These are phyloP conservation scores for Termitomyces sp. DNA, from an alignment of 768 basidiomycete genomes.

Conservation along the genomic window DNA sequence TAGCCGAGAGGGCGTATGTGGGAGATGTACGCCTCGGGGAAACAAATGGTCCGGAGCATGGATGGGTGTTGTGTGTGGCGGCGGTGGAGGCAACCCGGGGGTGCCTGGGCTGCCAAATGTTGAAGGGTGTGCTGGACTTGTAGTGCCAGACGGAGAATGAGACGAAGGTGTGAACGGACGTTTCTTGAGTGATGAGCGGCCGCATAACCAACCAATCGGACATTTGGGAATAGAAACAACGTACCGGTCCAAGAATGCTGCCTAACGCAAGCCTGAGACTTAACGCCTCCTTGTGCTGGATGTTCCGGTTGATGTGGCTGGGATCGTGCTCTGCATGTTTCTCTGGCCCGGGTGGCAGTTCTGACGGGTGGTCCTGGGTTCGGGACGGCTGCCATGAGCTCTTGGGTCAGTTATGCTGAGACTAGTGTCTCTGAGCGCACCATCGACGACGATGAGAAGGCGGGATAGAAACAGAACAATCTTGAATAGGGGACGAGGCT, in stretches of 20 bases:
- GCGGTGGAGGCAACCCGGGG: constrained; percentile 21
- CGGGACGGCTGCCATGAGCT: constrained; percentile 24
- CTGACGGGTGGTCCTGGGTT: constrained; percentile 27
- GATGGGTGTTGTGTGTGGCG: constrained; percentile 16
- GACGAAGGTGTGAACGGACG: constrained; percentile 39
- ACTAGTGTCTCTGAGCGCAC: not conserved
- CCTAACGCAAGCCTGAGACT: constrained; percentile 52
- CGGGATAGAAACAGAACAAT: not conserved
- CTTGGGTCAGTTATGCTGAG: not conserved
- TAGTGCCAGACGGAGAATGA: constrained; percentile 44
- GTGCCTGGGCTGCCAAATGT: constrained; percentile 19
- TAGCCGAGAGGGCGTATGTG: constrained; percentile 18
- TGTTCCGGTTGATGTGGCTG: constrained; percentile 22
- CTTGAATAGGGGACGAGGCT: not conserved
- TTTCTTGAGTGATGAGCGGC: constrained; percentile 32
- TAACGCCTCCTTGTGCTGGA: constrained; percentile 42
- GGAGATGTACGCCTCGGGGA: constrained; percentile 16
- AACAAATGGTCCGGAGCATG: constrained; percentile 20
- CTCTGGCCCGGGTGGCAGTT: constrained; percentile 17
- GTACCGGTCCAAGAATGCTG: constrained; percentile 54
- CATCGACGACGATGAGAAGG: not conserved
- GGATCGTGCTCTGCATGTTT: constrained; percentile 20
- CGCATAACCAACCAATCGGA: constrained; percentile 7
- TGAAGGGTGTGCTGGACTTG: constrained; percentile 38
- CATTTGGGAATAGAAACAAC: constrained; percentile 18